Percentiles rank a stretch among this genome's conserved stretches.
Evolutionary conservation across 1,284 basidiomycete genomes (phyloP).

Genomic region (Fistulinella staudtii): DNA sequence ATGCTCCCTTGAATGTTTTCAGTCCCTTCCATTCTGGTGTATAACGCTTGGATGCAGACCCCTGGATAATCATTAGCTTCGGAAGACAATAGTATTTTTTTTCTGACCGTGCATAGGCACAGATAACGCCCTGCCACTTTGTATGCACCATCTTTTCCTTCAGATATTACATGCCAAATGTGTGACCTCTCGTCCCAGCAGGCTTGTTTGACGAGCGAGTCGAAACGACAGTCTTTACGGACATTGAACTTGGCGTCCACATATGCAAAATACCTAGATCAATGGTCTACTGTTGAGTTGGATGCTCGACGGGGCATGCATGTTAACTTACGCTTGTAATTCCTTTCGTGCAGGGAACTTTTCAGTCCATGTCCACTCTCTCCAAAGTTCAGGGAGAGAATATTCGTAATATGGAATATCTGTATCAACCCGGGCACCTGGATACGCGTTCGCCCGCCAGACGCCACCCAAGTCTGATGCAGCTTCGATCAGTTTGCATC

Average conservation of each 20-base stretch:
- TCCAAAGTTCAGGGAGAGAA: constrained; percentile 16
- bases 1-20: constrained; percentile 10
- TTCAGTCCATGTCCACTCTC: constrained; percentile 21
- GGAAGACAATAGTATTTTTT: too few relatives aligned
- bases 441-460: constrained; percentile 21
- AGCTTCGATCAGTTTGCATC: constrained; percentile 19
- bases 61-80: constrained; percentile 3
- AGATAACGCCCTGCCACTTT: constrained; percentile 13
- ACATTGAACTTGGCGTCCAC: constrained; percentile 11
- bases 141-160: constrained; percentile 13
- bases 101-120: constrained; percentile 13
- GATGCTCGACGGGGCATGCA: too few relatives aligned
- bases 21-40: constrained; percentile 12
- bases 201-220: constrained; percentile 8
- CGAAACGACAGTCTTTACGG: constrained; percentile 17
- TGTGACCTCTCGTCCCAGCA: constrained; percentile 17
- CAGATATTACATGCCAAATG: constrained; percentile 8
- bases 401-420: constrained; percentile 18
- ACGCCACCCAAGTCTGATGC: constrained; percentile 16
- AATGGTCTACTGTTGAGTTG: too few relatives aligned
- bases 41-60: constrained; percentile 9
- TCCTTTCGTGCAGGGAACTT: constrained; percentile 15
- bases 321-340: constrained; percentile 5
- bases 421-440: constrained; percentile 18
- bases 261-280: constrained; percentile 17